Conservation (phyloP, 352 stramenopile species). For the Pythium periplocum region DNA sequence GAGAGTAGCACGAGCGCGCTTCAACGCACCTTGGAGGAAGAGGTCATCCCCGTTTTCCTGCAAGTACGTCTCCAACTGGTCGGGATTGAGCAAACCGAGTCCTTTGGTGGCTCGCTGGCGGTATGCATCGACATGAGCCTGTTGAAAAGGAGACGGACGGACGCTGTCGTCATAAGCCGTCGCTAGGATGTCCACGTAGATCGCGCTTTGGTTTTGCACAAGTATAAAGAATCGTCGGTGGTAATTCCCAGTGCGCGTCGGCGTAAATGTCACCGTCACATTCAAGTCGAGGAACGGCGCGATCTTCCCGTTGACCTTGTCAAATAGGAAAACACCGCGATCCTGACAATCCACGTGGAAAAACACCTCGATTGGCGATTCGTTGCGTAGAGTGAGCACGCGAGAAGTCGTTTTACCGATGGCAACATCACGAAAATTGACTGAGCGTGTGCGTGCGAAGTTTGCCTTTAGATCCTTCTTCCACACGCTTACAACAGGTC, state of each 20-base stretch:
- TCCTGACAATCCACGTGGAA: constrained; percentile 80
- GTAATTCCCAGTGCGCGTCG: constrained; percentile 81
- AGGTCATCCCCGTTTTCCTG: constrained; percentile 61
- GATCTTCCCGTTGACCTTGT: constrained; percentile 69
- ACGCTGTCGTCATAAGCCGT: constrained; percentile 88
- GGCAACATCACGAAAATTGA: constrained; percentile 89
- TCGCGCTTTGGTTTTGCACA: constrained; percentile 78
- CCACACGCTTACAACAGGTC: constrained; percentile 64
- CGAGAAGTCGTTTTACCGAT: constrained; percentile 51
- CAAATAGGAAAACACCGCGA: constrained; percentile 84
- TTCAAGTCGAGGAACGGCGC: constrained; percentile 68
- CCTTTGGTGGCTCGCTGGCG: constrained; percentile 42
- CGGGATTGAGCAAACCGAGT: constrained; percentile 65
- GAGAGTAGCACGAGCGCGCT: constrained; percentile 11
- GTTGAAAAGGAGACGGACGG: constrained; percentile 86
- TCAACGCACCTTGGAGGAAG: constrained; percentile 55
- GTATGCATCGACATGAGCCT: constrained; percentile 89
- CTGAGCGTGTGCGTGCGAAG: constrained; percentile 57
- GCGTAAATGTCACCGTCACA: constrained; percentile 84
- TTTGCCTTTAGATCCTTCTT: constrained; percentile 78
- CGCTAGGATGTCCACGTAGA: constrained; percentile 86
- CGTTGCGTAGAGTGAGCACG: constrained; percentile 82
- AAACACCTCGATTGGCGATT: constrained; percentile 55
- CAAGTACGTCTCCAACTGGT: constrained; percentile 77
- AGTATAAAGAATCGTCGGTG: constrained; percentile 87